Evolutionary conservation across 768 basidiomycete species (phyloP), one percentile per base, ranked within the genome.

Genomic region (Lentinula boryana): DNA sequence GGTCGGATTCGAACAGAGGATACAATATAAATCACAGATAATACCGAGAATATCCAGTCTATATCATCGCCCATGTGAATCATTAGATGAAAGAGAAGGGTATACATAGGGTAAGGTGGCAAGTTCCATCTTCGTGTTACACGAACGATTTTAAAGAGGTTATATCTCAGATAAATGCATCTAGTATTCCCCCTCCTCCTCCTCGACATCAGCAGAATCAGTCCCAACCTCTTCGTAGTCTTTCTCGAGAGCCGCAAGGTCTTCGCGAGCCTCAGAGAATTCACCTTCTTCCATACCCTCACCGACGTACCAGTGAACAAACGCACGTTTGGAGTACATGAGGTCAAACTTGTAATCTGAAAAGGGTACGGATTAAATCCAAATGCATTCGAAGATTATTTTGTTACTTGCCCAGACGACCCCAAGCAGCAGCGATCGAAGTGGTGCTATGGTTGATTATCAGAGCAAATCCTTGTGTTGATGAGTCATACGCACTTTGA

Each of bases 181-280:
- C 62, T 64, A 77, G 65, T 74, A 77, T 67, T 76, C 75, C 56
- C 69, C 74, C 32, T 63, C 60, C 13, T 56, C 50, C 65, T 80
- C 84, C 68, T 81, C 81, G 62, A 64, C 72, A 49, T 83, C 83
- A 40, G 71, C 80, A 10, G 80, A 76, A 68, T 78, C 76, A 32
- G 76, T 78, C 56, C 86, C 84, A 65, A 88, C 93, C 72, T 97
- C 93, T 72, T 93, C 92, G 68, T 94, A 95, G 66, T 94, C 93
- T 75, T 94, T 97, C 82, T 98, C 96, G 59, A 99, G 86, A n/a
- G 96, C 96, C n/a, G 96, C 97, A 61, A 99, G 88, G 73, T 99
- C 96, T 78, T 99, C 97, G 62, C 96, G 90, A 18, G 96, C 96
- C 79, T 98, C 96, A 18, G 93, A 95, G 80, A 98, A 98, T 78